phyloP scores from a whole-genome alignment of 2,329 filamentous ascomycete species.

The Ceratocystis huliohia region DNA sequence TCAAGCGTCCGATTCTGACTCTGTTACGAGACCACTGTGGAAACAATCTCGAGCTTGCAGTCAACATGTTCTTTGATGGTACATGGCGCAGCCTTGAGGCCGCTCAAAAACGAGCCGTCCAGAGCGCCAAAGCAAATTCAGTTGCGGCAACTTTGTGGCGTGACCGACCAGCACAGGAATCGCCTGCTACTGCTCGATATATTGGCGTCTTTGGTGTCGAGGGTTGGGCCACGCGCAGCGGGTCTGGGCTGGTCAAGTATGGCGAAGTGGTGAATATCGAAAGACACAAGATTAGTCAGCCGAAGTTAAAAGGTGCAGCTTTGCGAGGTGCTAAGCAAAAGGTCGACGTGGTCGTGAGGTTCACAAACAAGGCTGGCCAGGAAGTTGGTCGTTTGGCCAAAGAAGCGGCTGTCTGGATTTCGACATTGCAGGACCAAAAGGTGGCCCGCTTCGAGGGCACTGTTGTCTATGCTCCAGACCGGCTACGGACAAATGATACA shows the following conservation, averaged over 20 bases:
- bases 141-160: conserved; percentile 11
- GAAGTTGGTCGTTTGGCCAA: conserved; percentile 81
- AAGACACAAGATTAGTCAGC: conserved; percentile 48
- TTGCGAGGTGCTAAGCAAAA: conserved; percentile 48
- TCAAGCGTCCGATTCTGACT: conserved; percentile 37
- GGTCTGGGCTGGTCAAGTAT: conserved; percentile 59
- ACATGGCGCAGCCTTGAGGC: conserved; percentile 36
- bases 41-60: conserved; percentile 46
- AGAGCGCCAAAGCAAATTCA: conserved; percentile 5
- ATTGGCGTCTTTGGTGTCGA: conserved; percentile 84
- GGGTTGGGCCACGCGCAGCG: conserved; percentile 84
- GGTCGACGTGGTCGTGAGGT: conserved; percentile 79
- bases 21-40: conserved; percentile 43
- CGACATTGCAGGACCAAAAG: conserved; percentile 78
- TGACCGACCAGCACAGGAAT: conserved; percentile 22
- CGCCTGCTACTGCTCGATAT: conserved; percentile 42
- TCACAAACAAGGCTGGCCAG: conserved; percentile 64
- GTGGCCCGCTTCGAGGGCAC: conserved; percentile 76
- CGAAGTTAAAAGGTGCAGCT: conserved; percentile 27
- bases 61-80: conserved; percentile 59
- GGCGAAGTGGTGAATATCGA: conserved; percentile 79
- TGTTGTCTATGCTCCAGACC: conserved; percentile 80
- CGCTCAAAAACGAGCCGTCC: conserved; percentile 8
- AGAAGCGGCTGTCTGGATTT: conserved; percentile 83
- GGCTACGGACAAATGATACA: conserved; percentile 78